Percentiles rank a stretch among this genome's conserved stretches.
Evolutionary conservation across 768 basidiomycete species (phyloP).

Genomic region (Grammothele lineata): DNA sequence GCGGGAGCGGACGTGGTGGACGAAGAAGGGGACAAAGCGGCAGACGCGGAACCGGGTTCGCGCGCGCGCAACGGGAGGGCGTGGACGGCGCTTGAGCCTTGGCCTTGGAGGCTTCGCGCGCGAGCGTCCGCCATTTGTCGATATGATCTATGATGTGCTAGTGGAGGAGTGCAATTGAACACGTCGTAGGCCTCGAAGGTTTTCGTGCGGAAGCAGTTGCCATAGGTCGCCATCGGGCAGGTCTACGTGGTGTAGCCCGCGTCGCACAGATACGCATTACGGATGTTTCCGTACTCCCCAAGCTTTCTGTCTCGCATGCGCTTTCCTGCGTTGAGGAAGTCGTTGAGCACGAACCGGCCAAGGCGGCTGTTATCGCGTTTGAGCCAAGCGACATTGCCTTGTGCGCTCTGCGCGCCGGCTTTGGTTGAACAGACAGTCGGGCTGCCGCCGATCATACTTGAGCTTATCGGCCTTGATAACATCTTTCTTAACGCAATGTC

Average conservation of each 20-base stretch:
- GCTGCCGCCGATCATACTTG: slow-evolving; percentile 30
- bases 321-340: slow-evolving; percentile 38
- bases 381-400: neutral
- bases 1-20: slow-evolving; percentile 22
- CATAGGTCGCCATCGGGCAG: slow-evolving; percentile 31
- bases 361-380: neutral
- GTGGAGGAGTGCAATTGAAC: slow-evolving; percentile 31
- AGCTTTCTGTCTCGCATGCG: slow-evolving; percentile 33
- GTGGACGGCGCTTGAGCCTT: neutral
- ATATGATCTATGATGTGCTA: slow-evolving; percentile 8
- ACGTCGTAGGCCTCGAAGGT: slow-evolving; percentile 4
- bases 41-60: neutral
- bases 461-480: slow-evolving; percentile 39
- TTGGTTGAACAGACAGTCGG: slow-evolving; percentile 25
- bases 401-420: neutral
- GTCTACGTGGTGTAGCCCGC: slow-evolving; percentile 8
- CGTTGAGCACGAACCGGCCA: slow-evolving; percentile 38
- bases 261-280: no score
- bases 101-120: no score
- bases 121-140: neutral
- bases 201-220: slow-evolving; percentile 28
- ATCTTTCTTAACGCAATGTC: slow-evolving; percentile 42
- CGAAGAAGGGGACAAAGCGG: neutral
- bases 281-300: slow-evolving; percentile 27
- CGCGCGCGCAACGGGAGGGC: neutral